phyloP scores from a whole-genome alignment of 257 asterid genomes.

The Solanum virginianum region DNA sequence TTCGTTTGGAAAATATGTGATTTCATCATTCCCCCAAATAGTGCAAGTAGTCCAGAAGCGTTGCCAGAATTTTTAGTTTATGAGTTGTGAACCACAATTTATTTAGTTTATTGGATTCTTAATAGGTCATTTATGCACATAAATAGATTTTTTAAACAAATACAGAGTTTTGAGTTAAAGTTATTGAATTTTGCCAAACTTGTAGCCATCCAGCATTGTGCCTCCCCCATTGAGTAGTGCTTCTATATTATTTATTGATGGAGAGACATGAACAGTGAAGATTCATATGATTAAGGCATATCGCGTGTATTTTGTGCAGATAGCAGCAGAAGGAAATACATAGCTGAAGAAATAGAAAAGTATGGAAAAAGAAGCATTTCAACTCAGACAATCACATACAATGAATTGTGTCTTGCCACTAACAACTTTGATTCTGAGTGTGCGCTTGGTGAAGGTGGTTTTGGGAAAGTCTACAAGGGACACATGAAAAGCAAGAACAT shows the following conservation, averaged over 20 bases:
- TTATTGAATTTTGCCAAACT: background rate
- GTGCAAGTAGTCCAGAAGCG: background rate
- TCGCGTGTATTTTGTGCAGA: slow-evolving; percentile 18
- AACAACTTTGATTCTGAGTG: slow-evolving; percentile 18
- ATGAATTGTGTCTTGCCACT: slow-evolving; percentile 29
- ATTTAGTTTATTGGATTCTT: background rate
- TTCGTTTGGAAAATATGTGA: background rate
- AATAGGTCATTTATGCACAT: background rate
- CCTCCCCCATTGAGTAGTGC: background rate
- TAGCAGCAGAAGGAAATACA: slow-evolving; percentile 40
- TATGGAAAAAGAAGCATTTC: slow-evolving; percentile 45
- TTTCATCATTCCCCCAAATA: background rate
- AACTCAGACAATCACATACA: slow-evolving; percentile 23
- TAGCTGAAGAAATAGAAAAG: slow-evolving; percentile 49
- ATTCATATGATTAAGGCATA: background rate
- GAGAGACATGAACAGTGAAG: background rate
- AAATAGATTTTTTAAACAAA: background rate
- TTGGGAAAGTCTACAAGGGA: slow-evolving; percentile 55
- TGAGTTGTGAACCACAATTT: background rate
- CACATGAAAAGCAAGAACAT: slow-evolving; percentile 18
- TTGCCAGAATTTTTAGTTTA: background rate
- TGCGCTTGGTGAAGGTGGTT: slow-evolving; percentile 59
- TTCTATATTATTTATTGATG: background rate
- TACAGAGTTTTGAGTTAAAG: background rate
- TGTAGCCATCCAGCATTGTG: background rate